Evolutionary conservation across 2,329 filamentous ascomycete species (phyloP).

Genomic region (Lecanicillium sp.): DNA sequence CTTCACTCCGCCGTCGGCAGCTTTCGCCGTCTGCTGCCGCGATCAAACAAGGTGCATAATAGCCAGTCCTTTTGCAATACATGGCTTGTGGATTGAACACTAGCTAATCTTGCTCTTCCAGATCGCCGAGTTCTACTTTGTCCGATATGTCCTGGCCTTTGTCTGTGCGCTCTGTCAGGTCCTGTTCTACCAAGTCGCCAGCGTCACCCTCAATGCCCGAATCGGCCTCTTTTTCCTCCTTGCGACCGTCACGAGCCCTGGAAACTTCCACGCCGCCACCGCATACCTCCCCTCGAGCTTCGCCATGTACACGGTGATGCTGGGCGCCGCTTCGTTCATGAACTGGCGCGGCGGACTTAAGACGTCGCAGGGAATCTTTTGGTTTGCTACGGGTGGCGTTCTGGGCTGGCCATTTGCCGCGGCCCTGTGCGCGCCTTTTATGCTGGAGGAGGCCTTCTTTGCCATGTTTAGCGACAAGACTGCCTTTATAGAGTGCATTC

Average conservation of each 20-base stretch:
- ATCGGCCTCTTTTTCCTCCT: conserved; percentile 82
- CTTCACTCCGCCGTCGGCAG: conserved; percentile 71
- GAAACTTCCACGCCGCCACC: conserved; percentile 87
- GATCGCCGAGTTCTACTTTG: conserved; percentile 77
- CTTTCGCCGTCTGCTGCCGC: conserved; percentile 57
- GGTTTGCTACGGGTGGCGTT: conserved; percentile 79
- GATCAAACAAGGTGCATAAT: conserved; percentile 48
- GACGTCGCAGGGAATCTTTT: conserved; percentile 79
- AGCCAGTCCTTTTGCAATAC: too few species aligned
- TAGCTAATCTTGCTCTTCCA: conserved; percentile 20
- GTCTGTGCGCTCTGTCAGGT: conserved; percentile 78
- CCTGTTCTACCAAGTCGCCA: conserved; percentile 71
- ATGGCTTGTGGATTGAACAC: too few species aligned
- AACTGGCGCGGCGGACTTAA: conserved; percentile 76
- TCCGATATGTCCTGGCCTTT: conserved; percentile 69
- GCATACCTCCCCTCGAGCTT: conserved; percentile 91
- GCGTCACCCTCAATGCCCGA: conserved; percentile 68
- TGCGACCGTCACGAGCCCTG: conserved; percentile 71
- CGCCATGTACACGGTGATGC: conserved; percentile 87
- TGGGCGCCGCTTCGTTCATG: conserved; percentile 85
- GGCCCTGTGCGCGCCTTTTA: conserved; percentile 72
- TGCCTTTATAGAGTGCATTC: conserved; percentile 53
- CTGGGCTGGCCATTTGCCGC: conserved; percentile 93
- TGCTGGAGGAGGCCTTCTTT: conserved; percentile 68
- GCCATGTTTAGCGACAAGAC: conserved; percentile 48